Evolutionary conservation across 2,329 filamentous ascomycete species (phyloP).

Genomic region (Didymella pomorum): DNA sequence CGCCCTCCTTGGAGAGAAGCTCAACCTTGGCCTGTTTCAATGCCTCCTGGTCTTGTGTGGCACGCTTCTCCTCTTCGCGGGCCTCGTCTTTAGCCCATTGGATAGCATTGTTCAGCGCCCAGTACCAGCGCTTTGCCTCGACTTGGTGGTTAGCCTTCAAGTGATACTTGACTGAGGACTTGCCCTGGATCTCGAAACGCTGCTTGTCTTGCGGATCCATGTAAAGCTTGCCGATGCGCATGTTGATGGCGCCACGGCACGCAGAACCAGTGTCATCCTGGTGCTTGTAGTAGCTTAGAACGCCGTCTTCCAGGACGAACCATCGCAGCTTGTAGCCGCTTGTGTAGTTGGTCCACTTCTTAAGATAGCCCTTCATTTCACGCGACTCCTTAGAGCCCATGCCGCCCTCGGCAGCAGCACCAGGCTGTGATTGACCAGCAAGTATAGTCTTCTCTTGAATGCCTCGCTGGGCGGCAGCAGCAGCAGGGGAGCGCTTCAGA

Average conservation of each 20-base stretch:
- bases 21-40: constrained; percentile 80
- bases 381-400: constrained; percentile 83
- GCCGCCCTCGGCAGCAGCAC: constrained; percentile 65
- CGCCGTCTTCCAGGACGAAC: constrained; percentile 97
- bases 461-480: constrained; percentile 89
- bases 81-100: constrained; percentile 98
- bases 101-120: constrained; percentile 98
- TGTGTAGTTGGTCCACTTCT: constrained; percentile 99
- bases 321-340: constrained; percentile 95
- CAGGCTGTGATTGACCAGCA: constrained; percentile 70
- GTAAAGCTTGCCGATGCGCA: constrained; percentile 91
- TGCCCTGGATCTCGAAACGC: constrained; percentile 96
- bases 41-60: constrained; percentile 75
- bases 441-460: constrained; percentile 98
- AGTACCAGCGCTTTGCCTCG: constrained; percentile 98
- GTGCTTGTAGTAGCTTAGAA: constrained; percentile 98
- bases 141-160: constrained; percentile 98
- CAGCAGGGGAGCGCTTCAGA: constrained; percentile 91
- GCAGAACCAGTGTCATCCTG: constrained; percentile 97
- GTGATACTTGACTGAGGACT: constrained; percentile 98
- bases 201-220: constrained; percentile 99
- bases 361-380: constrained; percentile 98
- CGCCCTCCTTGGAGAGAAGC: constrained; percentile 60
- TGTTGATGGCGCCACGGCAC: constrained; percentile 97
- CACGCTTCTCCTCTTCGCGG: constrained; percentile 83